Evolutionary conservation across 345 rosid genomes (phyloP), one percentile per base, ranked within the genome.

Genomic region (Linum lewisii): DNA sequence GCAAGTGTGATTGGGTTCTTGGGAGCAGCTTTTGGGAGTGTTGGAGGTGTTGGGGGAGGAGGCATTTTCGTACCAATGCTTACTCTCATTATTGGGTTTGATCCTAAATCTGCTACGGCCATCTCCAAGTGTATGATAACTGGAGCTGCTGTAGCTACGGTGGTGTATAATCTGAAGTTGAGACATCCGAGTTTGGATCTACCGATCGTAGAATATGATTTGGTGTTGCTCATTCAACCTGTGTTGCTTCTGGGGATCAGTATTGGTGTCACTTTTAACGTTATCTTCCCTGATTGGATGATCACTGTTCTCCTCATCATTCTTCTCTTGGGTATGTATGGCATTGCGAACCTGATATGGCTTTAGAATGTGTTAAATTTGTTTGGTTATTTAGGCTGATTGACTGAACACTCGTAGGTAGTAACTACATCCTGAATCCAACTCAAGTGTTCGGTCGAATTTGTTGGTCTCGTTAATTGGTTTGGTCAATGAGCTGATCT

Each of bases 11-110:
- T 73, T 24, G 77, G 73, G 25, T 57, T 69, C 63, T 29, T 69
- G 15, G 77, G 77, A 47, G 73, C 77, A 21, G 77, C 73, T 20
- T 73, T 65, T 18, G 77, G 77, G 10, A 65, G 73, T 0, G 73
- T 73, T 2, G 77, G 73, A 11, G 77, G 77, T 10, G 70, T 73
- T 20, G 77, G 77, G 1, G 74, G 77, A 0, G 77, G 77, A 1
- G 77, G 77, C 61, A 62, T 73, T 37, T 69, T 73, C 29, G 70
- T 69, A 44, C 71, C 77, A 0, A 69, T 69, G 71, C 68, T 69
- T 1, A 69, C 54, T 24, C 51, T 69, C 52, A 54, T 73, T 4
- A 62, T 73, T 20, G 77, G 77, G 32, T 73, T 73, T 54, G 77
- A 73, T 59, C 62, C 64, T 16, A 73, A 73, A 66, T 69, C 77